Evolutionary conservation across 164 flowering plant genomes (phyloP).

Genomic region (Umbilicus rupestris): DNA sequence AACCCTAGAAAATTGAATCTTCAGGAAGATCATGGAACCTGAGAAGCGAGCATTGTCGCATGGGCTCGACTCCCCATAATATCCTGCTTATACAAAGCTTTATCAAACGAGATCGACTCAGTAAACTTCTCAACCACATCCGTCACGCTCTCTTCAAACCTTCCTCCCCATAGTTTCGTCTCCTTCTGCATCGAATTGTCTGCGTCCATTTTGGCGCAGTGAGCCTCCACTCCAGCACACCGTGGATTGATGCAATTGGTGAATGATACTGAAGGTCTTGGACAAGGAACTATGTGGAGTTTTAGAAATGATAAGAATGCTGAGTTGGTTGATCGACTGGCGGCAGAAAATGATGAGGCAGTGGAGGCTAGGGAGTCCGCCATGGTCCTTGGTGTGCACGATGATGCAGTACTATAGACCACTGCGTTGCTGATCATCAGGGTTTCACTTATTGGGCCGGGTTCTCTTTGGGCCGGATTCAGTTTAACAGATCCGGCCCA

Average conservation of each 20-base stretch:
- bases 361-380: not conserved
- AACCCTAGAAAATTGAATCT: not conserved
- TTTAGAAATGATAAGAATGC: not conserved
- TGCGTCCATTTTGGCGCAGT: not conserved
- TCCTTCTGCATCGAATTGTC: slow-evolving; percentile 33
- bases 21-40: too few species aligned
- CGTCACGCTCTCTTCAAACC: slow-evolving; percentile 84
- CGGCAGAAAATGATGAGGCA: not conserved
- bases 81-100: slow-evolving; percentile 77
- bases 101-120: slow-evolving; percentile 90
- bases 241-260: not conserved
- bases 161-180: slow-evolving; percentile 90
- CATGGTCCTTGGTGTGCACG: too few species aligned
- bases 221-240: not conserved
- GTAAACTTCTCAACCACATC: slow-evolving; percentile 90
- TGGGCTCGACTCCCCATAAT: slow-evolving; percentile 88
- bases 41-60: slow-evolving; percentile 88
- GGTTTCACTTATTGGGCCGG: not conserved
- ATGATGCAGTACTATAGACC: not conserved
- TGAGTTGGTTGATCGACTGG: not conserved
- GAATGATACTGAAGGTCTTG: not conserved
- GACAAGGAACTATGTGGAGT: too few species aligned
- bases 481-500: not conserved
- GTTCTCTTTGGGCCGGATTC: too few species aligned
- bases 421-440: not conserved